Evolutionary conservation across 2,329 filamentous ascomycete species (phyloP), one percentile per base, ranked within the genome.

Genomic region (Botrytis pseudocinerea): DNA sequence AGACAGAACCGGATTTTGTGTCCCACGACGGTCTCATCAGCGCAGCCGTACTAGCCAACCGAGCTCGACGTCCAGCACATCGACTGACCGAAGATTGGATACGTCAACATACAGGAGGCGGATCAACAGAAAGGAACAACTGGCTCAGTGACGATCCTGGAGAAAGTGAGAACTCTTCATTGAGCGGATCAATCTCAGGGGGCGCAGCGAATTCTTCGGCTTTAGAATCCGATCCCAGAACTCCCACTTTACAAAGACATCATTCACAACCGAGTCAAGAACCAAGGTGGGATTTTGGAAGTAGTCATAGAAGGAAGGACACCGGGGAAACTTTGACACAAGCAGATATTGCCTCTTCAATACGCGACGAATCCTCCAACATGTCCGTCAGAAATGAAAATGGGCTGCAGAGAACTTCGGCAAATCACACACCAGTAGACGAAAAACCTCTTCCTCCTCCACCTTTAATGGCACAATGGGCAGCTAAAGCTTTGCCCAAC

Each of bases 21-120:
- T 78, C 80, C 73, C 57, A 77, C 32, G 77, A 80, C 76, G 79
- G 80, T n/a, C 74, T 80, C 40, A 78, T 80, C 57, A 81, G 79
- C 78, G 89, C 88, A 38, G 87, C 88, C 14, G 88, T 91, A 38
- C 87, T 91, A 75, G 88, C 88, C 65, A 91, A 91, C 78, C 86
- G 89, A 76, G 89, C 86, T 66, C 83, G 89, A 79, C 84, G 90
- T 80, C 85, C 87, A 72, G 84, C 86, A 25, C 85, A 86, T 76
- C 90, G 91, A 74, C 87, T 95, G 71, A 94, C 92, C 0, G 92
- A 95, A 82, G 92, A 94, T 84, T 95, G 93, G 93, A 94, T 96
- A 77, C 91, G 92, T 74, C 92, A 93, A 75, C 93, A 95, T 80
- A 90, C 93, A n/a, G 79, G 91, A n/a, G 88, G 88, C 76, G 89